Base-by-base conservation (phyloP, 2,329 filamentous ascomycete genomes). In the Hymenoscyphus infarciens region DNA sequence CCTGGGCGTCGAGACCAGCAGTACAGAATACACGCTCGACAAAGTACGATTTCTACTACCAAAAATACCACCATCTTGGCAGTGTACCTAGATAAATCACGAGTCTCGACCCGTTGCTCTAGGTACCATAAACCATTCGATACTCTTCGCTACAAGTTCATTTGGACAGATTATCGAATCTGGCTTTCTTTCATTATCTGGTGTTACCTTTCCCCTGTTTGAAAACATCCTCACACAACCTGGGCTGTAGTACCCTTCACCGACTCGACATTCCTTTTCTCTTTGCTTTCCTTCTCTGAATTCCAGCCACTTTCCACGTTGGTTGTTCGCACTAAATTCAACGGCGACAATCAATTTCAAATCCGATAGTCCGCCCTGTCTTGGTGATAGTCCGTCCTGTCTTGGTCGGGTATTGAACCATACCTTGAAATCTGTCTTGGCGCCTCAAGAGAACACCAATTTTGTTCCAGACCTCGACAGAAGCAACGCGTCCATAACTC, bases 231-330 rank as follows among this genome's bases (percentile, higher is more conserved):
- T 52, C 45, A 52, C 45, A 52, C 45, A 52, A 19, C 45, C 45
- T 52, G 22, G 45, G 25, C 19, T 52, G 45, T 52, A 52, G 22
- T 52, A 52, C 45, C 45, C 19, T 52, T 25, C 45, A 52, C 45
- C 45, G 45, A 52, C 19, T 52, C 19, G 45, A 25, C 19, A 52
- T 25, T 25, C 45, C 45, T 52, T 8, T 52, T 52, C 45, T 52
- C 45, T 52, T 49, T 45, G 3, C 16, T 45, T 45, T 52, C 19
- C 45, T 52, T 13, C 19, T 13, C 22, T 52, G 19, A 25, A 22
- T 22, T 52, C 19, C 19, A 52, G 45, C 19, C 45, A 22, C 19
- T 52, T 8, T 5, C 13, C 10, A 22, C 13, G 25, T 13, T 22
- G 22, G 45, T 22, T 25, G 19, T 25, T 52, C 22, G 11, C 45